Conservation (phyloP, 495 filamentous ascomycete genomes). For the Penicillium cataractarum region DNA sequence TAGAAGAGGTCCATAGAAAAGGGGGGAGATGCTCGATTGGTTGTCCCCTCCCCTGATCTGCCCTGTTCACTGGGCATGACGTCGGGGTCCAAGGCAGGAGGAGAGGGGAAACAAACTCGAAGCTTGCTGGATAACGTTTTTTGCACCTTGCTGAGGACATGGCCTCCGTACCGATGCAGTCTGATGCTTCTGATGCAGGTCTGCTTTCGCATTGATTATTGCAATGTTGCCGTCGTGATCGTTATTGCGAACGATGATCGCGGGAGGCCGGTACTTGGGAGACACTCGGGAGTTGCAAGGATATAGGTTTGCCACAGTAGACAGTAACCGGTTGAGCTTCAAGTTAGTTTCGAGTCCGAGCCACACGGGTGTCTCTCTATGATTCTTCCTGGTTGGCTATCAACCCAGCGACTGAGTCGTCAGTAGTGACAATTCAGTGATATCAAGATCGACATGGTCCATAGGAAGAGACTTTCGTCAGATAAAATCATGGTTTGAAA, state of each 20-base stretch:
- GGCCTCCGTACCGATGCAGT: not conserved
- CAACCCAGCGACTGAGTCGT: too few species aligned
- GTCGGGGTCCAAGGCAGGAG: constrained; percentile 15
- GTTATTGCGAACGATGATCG: not conserved
- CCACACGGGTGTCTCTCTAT: not conserved
- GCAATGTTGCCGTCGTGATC: not conserved
- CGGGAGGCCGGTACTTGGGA: not conserved
- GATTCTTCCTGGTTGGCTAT: not conserved
- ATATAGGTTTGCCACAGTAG: not conserved
- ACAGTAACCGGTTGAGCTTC: not conserved
- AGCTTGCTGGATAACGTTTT: constrained; percentile 1
- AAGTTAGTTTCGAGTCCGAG: not conserved
- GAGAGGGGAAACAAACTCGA: not conserved
- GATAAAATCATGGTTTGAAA: not conserved
- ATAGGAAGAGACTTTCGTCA: not conserved
- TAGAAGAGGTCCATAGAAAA: constrained; percentile 8
- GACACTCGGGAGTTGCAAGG: not conserved
- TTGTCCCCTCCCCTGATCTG: constrained; percentile 18
- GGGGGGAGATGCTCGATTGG: constrained; percentile 2
- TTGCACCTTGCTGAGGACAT: constrained; percentile 8
- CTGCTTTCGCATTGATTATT: not conserved
- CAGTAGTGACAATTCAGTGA: not conserved
- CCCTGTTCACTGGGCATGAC: constrained; percentile 22
- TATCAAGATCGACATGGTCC: constrained; percentile 2
- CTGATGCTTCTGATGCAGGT: constrained; percentile 1